A percentile compares a stretch with the other conserved stretches of the same genome.
Evolutionary conservation across 257 asterid species (phyloP).

Genomic region (Agastache rugosa): DNA sequence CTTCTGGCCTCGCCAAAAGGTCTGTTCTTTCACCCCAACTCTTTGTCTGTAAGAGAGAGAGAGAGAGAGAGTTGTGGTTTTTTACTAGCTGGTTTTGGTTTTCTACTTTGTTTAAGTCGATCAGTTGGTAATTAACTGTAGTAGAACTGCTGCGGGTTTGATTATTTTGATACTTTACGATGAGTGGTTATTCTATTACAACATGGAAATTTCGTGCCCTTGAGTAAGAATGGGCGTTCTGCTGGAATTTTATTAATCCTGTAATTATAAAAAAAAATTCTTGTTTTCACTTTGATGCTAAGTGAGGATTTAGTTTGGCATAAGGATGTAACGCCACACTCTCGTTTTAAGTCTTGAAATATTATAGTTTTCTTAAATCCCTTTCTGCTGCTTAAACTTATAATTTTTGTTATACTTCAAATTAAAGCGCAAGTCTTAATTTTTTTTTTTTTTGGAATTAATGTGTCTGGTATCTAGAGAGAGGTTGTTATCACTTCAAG

Average conservation of each 20-base stretch:
- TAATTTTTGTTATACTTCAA: background rate
- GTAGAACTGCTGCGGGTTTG: background rate
- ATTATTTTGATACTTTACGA: conserved; percentile 1
- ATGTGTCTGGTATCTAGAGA: background rate
- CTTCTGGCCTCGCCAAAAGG: conserved; percentile 77
- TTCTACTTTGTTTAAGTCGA: background rate
- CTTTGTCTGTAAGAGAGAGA: background rate
- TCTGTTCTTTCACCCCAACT: conserved; percentile 27
- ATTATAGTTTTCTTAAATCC: background rate
- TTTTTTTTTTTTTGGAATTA: conserved; percentile 18
- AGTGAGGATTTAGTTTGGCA: background rate
- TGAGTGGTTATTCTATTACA: background rate
- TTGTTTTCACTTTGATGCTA: conserved; percentile 21
- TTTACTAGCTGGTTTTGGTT: background rate
- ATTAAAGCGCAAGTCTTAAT: no score
- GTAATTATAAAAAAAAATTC: background rate
- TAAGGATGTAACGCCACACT: conserved; percentile 4
- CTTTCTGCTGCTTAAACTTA: background rate
- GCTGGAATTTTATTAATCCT: background rate
- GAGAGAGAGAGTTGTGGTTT: background rate
- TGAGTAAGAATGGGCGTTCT: background rate
- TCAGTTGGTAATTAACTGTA: conserved; percentile 11
- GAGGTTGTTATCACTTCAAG: background rate
- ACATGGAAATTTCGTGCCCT: background rate
- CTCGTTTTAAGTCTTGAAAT: background rate